Conservation (phyloP, 139 green algal species). For the Chlorella sp. region DNA sequence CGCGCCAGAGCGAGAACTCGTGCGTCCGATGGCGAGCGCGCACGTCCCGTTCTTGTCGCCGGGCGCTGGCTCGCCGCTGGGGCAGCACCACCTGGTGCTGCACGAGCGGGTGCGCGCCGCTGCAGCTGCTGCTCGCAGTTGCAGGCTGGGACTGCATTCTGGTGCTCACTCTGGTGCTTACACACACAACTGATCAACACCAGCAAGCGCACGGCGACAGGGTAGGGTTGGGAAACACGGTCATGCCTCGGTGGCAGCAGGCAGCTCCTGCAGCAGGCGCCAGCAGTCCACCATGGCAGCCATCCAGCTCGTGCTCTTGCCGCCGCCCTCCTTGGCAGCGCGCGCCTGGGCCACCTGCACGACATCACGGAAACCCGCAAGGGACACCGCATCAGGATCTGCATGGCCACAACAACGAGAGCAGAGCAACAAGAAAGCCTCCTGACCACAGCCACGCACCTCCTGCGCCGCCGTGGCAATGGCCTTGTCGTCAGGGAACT, state of each 20-base stretch:
- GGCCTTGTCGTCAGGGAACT: background rate
- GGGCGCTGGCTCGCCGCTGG: background rate
- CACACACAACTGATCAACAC: no score
- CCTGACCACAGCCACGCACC: no score
- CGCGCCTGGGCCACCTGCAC: background rate
- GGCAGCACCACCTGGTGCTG: background rate
- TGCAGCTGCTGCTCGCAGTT: no score
- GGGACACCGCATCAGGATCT: no score
- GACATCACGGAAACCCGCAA: background rate
- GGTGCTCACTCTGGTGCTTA: no score
- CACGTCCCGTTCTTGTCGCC: background rate
- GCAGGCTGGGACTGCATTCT: no score
- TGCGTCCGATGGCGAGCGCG: background rate
- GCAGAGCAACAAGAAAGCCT: no score
- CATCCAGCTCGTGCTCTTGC: background rate
- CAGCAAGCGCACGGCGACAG: no score
- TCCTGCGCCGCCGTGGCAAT: background rate
- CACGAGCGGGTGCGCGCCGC: no score
- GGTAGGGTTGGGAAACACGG: no score
- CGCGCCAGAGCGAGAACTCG: slow-evolving; percentile 8
- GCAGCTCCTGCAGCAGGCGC: background rate
- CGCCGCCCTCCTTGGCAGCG: background rate
- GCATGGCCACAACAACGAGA: no score
- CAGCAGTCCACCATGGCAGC: background rate
- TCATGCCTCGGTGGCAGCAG: no score